A percentile compares a stretch with the other conserved stretches of the same genome.
Evolutionary conservation across 805 yeast genomes (phyloP).

Genomic region (Danielia reshetovae): DNA sequence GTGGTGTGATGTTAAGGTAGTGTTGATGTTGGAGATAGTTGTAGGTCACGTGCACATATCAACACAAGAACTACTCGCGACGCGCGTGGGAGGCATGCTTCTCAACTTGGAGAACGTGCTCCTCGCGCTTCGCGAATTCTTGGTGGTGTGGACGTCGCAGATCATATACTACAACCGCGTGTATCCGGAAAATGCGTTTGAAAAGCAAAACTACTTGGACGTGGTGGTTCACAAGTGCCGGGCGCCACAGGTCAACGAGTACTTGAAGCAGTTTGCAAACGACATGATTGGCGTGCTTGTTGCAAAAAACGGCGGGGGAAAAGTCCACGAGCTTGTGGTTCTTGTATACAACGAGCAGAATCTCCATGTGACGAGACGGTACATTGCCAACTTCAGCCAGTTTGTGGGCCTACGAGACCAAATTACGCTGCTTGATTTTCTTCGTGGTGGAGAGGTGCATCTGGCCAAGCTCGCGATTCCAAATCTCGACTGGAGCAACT

Average conservation of each 20-base stretch:
- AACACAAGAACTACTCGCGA: too few relatives aligned
- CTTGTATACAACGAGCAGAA: conserved; percentile 32
- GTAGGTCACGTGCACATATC: too few relatives aligned
- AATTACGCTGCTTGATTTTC: conserved; percentile 12
- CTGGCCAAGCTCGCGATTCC: conserved; percentile 22
- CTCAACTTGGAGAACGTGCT: conserved; percentile 28
- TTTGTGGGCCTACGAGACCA: conserved; percentile 21
- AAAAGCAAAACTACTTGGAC: conserved; percentile 38
- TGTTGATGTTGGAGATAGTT: too few relatives aligned
- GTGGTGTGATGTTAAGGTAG: background rate
- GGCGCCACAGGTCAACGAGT: conserved; percentile 45
- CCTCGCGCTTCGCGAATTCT: conserved; percentile 42
- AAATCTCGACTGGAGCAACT: conserved; percentile 28
- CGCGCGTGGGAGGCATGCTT: too few relatives aligned
- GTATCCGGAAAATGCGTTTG: conserved; percentile 52
- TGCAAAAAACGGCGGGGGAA: conserved; percentile 20
- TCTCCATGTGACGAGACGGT: conserved; percentile 33
- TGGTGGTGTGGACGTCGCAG: conserved; percentile 50
- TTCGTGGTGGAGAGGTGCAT: conserved; percentile 17
- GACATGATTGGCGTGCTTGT: conserved; percentile 20
- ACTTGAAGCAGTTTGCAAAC: conserved; percentile 36
- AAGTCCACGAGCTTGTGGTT: conserved; percentile 31
- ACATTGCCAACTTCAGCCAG: conserved; percentile 32
- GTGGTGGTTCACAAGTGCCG: conserved; percentile 39
- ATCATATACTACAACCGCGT: conserved; percentile 49